These are phyloP conservation scores for Musa troglodytarum DNA, from an alignment of 176 grass and related monocot species.

Conservation along the genomic window DNA sequence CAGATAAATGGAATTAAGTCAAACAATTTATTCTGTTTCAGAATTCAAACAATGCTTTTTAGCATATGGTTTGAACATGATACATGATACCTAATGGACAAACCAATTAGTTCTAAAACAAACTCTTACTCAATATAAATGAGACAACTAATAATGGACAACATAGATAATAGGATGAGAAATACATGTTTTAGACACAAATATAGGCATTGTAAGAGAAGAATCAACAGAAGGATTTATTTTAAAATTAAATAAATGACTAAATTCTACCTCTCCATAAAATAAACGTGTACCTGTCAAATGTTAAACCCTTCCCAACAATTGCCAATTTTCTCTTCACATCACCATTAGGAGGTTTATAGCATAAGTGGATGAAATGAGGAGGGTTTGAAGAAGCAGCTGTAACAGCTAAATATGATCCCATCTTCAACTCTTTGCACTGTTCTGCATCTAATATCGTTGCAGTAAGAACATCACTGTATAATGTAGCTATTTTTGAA, in stretches of 20 bases:
- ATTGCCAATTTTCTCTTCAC: constrained; percentile 90
- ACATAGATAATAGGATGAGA: background rate
- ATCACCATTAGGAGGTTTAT: constrained; percentile 66
- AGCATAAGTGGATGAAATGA: constrained; percentile 91
- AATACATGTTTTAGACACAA: background rate
- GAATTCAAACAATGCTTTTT: background rate
- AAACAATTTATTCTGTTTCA: background rate
- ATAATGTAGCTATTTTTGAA: constrained; percentile 55
- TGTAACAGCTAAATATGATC: constrained; percentile 85
- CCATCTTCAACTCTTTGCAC: constrained; percentile 91
- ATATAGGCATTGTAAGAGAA: background rate
- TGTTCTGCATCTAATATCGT: constrained; percentile 79
- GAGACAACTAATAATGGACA: background rate
- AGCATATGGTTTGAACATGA: background rate
- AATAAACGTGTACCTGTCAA: constrained; percentile 58
- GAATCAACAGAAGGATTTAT: background rate
- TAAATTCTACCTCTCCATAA: background rate
- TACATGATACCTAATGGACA: no score
- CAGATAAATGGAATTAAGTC: constrained; percentile 2
- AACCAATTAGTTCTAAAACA: no score
- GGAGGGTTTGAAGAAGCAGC: constrained; percentile 86
- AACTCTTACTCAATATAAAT: no score
- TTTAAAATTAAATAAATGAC: background rate
- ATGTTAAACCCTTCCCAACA: constrained; percentile 91
- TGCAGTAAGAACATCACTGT: constrained; percentile 88